Evolutionary conservation across 345 rosid species (phyloP), one percentile per base, ranked within the genome.

Genomic region (Carallia brachiata): DNA sequence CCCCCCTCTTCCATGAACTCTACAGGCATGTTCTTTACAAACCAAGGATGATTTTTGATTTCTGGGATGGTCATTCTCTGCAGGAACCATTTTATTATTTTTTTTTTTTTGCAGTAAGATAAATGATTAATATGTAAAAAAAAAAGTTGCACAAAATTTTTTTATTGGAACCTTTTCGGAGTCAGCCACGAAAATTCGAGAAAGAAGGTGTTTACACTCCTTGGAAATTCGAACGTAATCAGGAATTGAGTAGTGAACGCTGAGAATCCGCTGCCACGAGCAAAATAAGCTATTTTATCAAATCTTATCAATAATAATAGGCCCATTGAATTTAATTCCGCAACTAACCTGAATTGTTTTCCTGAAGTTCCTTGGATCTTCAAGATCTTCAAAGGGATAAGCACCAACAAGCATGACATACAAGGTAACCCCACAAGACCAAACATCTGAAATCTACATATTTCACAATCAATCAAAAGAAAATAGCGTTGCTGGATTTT

Each of bases 211-310:
- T 44, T 72, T 82, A 67, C 98, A 94, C 16, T 88, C 98, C 40
- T 77, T 58, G 36, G 97, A 86, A 60, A 94, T 85, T 64, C 95
- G 86, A 54, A 94, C 91, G 63, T 90, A 91, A 61, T 85, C 95
- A 2, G 98, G 98, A 70, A 94, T 94, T 4, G 97, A 86, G 73
- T 91, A 91, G 60, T 87, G 89, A 68, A 90, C 93, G 57, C 87
- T 89, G 58, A 95, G 84, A 76, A 95, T 95, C 83, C 99, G 76
- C 99, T 95, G 98, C 50, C 52, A 65, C 48, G 52, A 36, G 28
- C 31, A 23, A 37, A 5, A 28, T 6, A 55, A 55, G n/a, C 17
- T 9, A 58, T 15, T 13, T 47, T 32, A 61, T 19, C 31, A 62
- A 36, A 3, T 30, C 0, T 9, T 28, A 5, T 28, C 60, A 55